Percentiles rank a stretch among this genome's conserved stretches.
These are phyloP conservation scores for Elsinoe arachidis DNA, from an alignment of 2,329 filamentous ascomycete genomes.

Conservation along the genomic window DNA sequence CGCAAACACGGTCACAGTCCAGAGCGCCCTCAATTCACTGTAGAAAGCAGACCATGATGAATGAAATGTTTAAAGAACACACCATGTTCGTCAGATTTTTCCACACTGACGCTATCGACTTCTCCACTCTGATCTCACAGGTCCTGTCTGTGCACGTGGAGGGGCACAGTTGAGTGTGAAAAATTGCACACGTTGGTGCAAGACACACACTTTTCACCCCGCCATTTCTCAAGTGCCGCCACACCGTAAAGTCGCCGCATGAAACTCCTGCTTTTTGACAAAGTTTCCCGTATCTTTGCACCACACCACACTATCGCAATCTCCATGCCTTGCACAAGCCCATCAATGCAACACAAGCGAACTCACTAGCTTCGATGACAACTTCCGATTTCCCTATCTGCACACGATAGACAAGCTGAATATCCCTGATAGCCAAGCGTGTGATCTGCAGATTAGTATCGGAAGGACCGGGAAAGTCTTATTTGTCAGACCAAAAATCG, in stretches of 20 bases:
- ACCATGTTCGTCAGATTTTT: conserved; percentile 6
- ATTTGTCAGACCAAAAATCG: conserved; percentile 12
- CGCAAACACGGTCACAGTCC: conserved; percentile 68
- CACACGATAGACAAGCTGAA: neutral
- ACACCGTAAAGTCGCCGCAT: neutral
- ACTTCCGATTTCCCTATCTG: conserved; percentile 1
- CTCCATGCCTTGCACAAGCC: neutral
- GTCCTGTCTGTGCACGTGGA: conserved; percentile 1
- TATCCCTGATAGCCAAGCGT: conserved; percentile 1
- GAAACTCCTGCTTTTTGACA: neutral
- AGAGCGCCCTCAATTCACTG: conserved; percentile 66
- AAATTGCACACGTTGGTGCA: conserved; percentile 3
- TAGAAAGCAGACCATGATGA: conserved; percentile 23
- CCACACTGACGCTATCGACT: conserved; percentile 12
- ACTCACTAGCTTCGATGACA: neutral
- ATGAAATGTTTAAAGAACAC: conserved; percentile 10
- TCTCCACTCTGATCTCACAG: neutral
- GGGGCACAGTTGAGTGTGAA: neutral
- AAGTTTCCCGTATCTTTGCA: neutral
- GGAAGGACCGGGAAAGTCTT: conserved; percentile 2
- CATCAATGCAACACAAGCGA: neutral
- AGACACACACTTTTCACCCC: neutral
- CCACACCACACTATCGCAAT: neutral
- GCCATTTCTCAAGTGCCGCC: neutral
- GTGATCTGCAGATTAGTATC: conserved; percentile 5